These are phyloP conservation scores for Saccharomyces pastorianus DNA, from an alignment of 1,139 yeast genomes.

Conservation along the genomic window DNA sequence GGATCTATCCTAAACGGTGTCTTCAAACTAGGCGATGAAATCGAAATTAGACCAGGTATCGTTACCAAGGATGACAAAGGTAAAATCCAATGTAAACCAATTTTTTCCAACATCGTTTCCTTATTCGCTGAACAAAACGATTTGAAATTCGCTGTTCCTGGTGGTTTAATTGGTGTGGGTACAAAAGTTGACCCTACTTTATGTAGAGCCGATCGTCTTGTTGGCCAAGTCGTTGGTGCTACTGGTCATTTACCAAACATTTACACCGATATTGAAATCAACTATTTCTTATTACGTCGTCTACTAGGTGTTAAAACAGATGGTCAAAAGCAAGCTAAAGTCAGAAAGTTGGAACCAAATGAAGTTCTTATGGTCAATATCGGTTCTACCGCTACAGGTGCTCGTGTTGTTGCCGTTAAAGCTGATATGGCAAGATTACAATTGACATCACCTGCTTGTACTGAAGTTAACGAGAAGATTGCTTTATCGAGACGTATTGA, in stretches of 20 bases:
- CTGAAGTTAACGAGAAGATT: constrained; percentile 95
- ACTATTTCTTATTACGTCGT: constrained; percentile 93
- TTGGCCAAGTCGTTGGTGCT: constrained; percentile 98
- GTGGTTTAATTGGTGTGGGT: constrained; percentile 99
- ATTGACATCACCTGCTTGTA: constrained; percentile 96
- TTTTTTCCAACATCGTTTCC: constrained; percentile 87
- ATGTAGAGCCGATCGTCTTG: constrained; percentile 98
- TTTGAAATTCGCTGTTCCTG: constrained; percentile 97
- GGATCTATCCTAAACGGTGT: constrained; percentile 97
- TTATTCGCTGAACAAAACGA: constrained; percentile 96
- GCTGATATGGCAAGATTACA: constrained; percentile 99
- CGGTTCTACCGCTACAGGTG: constrained; percentile 99
- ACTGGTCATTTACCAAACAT: constrained; percentile 92
- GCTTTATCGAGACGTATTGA: constrained; percentile 98
- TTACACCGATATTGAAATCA: constrained; percentile 94
- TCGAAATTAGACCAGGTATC: constrained; percentile 97
- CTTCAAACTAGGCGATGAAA: constrained; percentile 92
- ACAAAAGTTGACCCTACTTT: constrained; percentile 97
- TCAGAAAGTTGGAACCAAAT: constrained; percentile 84
- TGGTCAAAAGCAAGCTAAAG: constrained; percentile 95
- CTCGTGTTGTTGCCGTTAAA: constrained; percentile 93
- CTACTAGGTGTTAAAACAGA: constrained; percentile 97
- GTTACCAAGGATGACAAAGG: constrained; percentile 92
- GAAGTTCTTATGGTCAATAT: constrained; percentile 98
- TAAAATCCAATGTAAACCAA: constrained; percentile 91